Base-by-base conservation (phyloP, 208 protist species). In the Phytomonas francai region DNA sequence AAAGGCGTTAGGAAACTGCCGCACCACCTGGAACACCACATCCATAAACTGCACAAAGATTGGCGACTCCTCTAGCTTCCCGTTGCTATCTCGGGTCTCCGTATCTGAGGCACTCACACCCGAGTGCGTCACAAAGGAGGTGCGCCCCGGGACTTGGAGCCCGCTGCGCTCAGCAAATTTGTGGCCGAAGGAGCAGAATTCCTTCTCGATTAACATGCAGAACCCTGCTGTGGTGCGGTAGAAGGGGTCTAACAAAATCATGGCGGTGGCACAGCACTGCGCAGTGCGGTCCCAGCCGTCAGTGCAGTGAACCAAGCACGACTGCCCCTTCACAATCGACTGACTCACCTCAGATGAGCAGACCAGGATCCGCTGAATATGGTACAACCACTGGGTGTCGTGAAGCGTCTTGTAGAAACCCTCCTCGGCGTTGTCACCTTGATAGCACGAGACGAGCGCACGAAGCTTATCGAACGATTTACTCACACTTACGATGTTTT, bases 1-100 rank as follows among this genome's bases (percentile, higher is more conserved):
- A 73, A 99, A 99, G 27, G 78, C 61, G 25, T 70, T 70, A 12
- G 97, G 97, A 65, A 89, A 97, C 80, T 99, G 97, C 9, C 77
- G 79, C 9, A 87, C 60, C 12, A 98, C 42, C 62, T 99, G 98
- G 69, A 83, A 98, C 29, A 99, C 93, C 59, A 88, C 91, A 67
- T 99, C 97, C 39, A 99, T 77, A 68, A 93, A 99, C 76, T 98
- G 97, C 14, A 93, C 62, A 67, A 98, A 98, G 54, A 98, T 91
- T 25, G 97, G 97, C 6, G 95, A 91, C 6, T 72, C 68, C 60
- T 56, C 51, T 64, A 39, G 59, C 57, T 64, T 64, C 42, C n/a
- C 56, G 60, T 33, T 59, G 30, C 29, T 58, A 33, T 31, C 67
- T 49, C 39, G 66, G 54, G 67, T 66, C 67, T 93, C 81, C 54